Conservation (phyloP, 257 asterid species). For the Solanum appendiculatum region DNA sequence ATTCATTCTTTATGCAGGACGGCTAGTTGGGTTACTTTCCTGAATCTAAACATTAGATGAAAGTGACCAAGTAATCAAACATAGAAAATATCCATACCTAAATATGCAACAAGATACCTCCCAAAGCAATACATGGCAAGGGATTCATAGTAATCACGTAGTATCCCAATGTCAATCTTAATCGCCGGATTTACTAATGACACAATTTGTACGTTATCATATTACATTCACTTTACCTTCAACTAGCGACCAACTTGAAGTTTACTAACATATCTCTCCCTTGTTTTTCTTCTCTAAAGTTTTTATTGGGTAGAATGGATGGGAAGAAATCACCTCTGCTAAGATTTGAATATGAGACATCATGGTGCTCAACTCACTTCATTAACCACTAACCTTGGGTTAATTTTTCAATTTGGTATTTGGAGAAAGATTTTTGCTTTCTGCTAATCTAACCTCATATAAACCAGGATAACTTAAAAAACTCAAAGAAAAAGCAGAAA, state of each 20-base stretch:
- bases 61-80: neutral
- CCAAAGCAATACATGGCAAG: conserved; percentile 99
- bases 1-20: neutral
- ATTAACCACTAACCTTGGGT: neutral
- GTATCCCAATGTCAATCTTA: conserved; percentile 75
- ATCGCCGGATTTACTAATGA: conserved; percentile 77
- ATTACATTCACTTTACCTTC: too few relatives aligned
- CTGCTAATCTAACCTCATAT: neutral
- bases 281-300: too few relatives aligned
- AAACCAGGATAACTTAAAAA: too few relatives aligned
- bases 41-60: neutral
- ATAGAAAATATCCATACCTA: conserved; percentile 45
- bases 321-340: too few relatives aligned
- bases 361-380: too few relatives aligned
- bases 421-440: neutral
- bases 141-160: conserved; percentile 95
- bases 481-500: neutral
- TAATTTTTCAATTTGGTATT: neutral
- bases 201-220: too few relatives aligned
- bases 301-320: conserved; percentile 21
- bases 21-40: neutral
- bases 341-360: too few relatives aligned
- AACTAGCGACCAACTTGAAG: too few relatives aligned
- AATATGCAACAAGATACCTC: conserved; percentile 87
- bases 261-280: too few relatives aligned